These are phyloP conservation scores for Brassica rapa DNA, from an alignment of 345 rosid genomes.

Conservation along the genomic window DNA sequence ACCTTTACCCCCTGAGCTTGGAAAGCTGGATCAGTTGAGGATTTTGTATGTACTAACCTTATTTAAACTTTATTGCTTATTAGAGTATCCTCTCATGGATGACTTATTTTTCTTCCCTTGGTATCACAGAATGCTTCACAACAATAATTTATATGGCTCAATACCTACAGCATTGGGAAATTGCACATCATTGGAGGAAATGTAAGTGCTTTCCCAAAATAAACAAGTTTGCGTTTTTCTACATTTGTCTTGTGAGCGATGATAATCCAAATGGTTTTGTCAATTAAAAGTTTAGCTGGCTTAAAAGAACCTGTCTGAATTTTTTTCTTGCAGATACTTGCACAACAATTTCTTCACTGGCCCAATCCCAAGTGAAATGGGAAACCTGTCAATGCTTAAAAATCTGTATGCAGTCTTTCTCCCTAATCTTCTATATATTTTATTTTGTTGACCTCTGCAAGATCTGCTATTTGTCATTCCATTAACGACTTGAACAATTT, in stretches of 20 bases:
- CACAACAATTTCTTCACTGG: constrained; percentile 90
- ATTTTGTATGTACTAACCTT: constrained; percentile 61
- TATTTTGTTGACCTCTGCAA: neutral
- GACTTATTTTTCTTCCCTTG: constrained; percentile 25
- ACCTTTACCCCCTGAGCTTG: constrained; percentile 79
- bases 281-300: constrained; percentile 8
- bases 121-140: constrained; percentile 66
- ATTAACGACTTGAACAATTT: neutral
- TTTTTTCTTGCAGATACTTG: constrained; percentile 61
- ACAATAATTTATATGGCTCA: constrained; percentile 76
- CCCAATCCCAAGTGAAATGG: constrained; percentile 79
- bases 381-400: constrained; percentile 69
- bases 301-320: constrained; percentile 11
- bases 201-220: constrained; percentile 56
- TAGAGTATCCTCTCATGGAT: constrained; percentile 25
- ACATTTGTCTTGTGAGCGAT: constrained; percentile 10
- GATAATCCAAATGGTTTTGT: neutral
- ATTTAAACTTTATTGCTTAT: constrained; percentile 9
- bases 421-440: constrained; percentile 1
- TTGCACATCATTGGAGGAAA: constrained; percentile 74
- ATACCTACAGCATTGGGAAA: constrained; percentile 78
- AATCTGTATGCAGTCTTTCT: constrained; percentile 58
- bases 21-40: constrained; percentile 70
- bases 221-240: neutral
- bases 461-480: constrained; percentile 7